A percentile compares a stretch with the other conserved stretches of the same genome.
Evolutionary conservation across 225 moss, liverwort and hornwort genomes (phyloP).

Genomic region (Pseudisothecium myosuroides): DNA sequence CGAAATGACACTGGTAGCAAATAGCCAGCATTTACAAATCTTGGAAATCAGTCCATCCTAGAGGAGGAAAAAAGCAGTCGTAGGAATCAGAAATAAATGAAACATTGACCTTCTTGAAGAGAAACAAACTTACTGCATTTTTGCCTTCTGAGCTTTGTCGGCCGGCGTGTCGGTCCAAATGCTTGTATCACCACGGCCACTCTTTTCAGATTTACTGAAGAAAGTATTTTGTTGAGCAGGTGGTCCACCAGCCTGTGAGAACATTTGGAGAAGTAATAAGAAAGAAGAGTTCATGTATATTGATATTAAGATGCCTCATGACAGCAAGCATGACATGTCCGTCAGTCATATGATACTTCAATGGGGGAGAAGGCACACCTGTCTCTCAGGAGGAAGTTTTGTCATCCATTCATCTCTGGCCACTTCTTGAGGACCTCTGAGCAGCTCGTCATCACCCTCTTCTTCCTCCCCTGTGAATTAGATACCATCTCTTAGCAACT

Average conservation of each 20-base stretch:
- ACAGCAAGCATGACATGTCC: neutral
- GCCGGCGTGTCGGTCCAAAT: slow-evolving; percentile 85
- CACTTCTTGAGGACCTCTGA: slow-evolving; percentile 47
- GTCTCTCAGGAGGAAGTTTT: slow-evolving; percentile 83
- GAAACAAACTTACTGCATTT: slow-evolving; percentile 72
- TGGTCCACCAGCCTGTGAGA: slow-evolving; percentile 55
- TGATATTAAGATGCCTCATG: neutral
- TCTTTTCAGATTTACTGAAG: slow-evolving; percentile 91
- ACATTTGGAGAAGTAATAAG: neutral
- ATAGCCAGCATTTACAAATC: neutral
- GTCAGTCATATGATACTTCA: neutral
- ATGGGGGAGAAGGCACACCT: slow-evolving; percentile 18
- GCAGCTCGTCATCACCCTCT: slow-evolving; percentile 75
- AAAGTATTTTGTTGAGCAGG: slow-evolving; percentile 74
- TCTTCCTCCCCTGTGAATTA: slow-evolving; percentile 66
- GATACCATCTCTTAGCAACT: neutral
- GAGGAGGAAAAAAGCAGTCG: neutral
- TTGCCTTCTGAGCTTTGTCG: slow-evolving; percentile 79
- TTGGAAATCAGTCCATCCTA: neutral
- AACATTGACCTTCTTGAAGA: neutral
- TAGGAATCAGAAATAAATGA: neutral
- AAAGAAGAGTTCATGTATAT: neutral
- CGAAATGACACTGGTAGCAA: neutral
- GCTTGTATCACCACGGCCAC: slow-evolving; percentile 88
- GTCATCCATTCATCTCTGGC: slow-evolving; percentile 97